Evolutionary conservation across 2,329 filamentous ascomycete species (phyloP).

Genomic region (Fusarium sp.): DNA sequence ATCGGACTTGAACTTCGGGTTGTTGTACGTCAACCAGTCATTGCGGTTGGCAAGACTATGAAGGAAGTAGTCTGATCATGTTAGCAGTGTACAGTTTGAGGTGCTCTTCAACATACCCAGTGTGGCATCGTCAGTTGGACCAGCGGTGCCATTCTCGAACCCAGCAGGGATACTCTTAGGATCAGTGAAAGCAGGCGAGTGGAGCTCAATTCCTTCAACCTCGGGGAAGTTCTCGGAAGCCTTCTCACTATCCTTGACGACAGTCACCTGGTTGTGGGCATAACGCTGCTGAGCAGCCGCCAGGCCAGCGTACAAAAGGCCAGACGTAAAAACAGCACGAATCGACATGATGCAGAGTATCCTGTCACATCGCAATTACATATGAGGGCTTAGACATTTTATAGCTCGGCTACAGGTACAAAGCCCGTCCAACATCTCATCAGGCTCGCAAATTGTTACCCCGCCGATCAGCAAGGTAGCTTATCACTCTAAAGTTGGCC

Average conservation of each 20-base stretch:
- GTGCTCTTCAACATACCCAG: neutral
- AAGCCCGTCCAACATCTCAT: neutral
- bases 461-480: slow-evolving; percentile 25
- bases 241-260: slow-evolving; percentile 37
- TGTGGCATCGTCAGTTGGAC: slow-evolving; percentile 41
- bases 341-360: slow-evolving; percentile 15
- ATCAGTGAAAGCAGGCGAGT: slow-evolving; percentile 44
- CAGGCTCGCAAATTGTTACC: neutral
- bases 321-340: neutral
- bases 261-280: slow-evolving; percentile 42
- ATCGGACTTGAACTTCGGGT: slow-evolving; percentile 38
- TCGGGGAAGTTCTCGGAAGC: slow-evolving; percentile 43
- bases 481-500: slow-evolving; percentile 18
- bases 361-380: neutral
- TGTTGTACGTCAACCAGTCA: slow-evolving; percentile 41
- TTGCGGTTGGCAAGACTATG: slow-evolving; percentile 37
- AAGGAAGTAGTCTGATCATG: slow-evolving; percentile 33
- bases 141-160: slow-evolving; percentile 46
- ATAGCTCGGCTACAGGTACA: neutral
- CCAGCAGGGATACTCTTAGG: slow-evolving; percentile 38
- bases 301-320: slow-evolving; percentile 36
- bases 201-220: slow-evolving; percentile 36
- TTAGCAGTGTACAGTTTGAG: neutral
- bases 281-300: slow-evolving; percentile 38
- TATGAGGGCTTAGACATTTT: slow-evolving; percentile 6